These are phyloP conservation scores for Annulohypoxylon moriforme DNA, from an alignment of 495 filamentous ascomycete genomes.

Conservation along the genomic window DNA sequence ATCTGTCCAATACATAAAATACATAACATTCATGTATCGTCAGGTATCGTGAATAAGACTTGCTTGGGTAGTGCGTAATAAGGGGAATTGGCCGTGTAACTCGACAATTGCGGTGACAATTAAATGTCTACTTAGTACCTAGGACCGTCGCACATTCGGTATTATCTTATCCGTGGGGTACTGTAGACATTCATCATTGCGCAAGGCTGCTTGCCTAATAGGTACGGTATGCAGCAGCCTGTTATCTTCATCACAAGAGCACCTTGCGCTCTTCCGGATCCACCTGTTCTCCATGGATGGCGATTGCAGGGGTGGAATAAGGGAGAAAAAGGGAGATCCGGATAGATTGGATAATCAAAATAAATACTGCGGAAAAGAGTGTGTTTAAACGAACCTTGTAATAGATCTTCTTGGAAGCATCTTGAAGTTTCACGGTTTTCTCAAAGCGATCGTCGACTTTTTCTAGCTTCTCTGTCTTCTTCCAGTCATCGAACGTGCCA, in stretches of 20 bases:
- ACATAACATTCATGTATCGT: background rate
- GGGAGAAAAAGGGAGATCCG: background rate
- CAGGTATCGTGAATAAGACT: conserved; percentile 14
- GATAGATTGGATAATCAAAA: conserved; percentile 25
- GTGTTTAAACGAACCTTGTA: conserved; percentile 77
- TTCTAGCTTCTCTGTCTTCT: conserved; percentile 81
- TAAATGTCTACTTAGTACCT: background rate
- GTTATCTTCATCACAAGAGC: conserved; percentile 6
- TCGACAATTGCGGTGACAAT: too few relatives aligned
- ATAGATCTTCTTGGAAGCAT: conserved; percentile 71
- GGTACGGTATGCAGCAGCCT: background rate
- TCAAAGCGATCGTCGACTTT: conserved; percentile 75
- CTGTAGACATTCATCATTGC: conserved; percentile 4
- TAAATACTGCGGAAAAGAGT: conserved; percentile 21
- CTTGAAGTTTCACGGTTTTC: conserved; percentile 79
- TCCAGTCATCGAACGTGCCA: conserved; percentile 95
- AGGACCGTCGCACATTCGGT: background rate
- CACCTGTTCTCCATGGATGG: conserved; percentile 46
- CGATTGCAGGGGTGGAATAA: conserved; percentile 38
- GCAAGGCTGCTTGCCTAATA: conserved; percentile 3
- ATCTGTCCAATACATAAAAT: conserved; percentile 13
- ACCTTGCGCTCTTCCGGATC: conserved; percentile 26
- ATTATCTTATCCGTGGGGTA: conserved; percentile 8
- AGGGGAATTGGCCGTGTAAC: conserved; percentile 23
- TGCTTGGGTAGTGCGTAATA: background rate